These are phyloP conservation scores for Gossypium mustelinum DNA, from an alignment of 345 rosid species.

Conservation along the genomic window DNA sequence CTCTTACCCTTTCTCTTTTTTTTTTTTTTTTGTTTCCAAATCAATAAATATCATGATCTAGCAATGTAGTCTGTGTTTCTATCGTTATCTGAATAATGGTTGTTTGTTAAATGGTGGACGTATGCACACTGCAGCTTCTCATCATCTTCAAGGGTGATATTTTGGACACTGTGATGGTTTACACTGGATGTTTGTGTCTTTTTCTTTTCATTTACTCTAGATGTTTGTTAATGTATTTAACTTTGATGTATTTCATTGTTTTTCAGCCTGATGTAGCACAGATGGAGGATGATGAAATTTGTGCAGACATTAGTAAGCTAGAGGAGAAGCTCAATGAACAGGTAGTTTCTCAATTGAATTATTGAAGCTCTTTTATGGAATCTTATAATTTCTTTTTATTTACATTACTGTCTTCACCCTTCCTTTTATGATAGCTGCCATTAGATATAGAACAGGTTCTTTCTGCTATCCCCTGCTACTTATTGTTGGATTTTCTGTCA, in stretches of 20 bases:
- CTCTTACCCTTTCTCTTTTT: neutral
- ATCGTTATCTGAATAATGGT: neutral
- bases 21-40: neutral
- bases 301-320: slow-evolving; percentile 50
- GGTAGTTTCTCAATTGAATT: slow-evolving; percentile 46
- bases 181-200: slow-evolving; percentile 8
- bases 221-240: slow-evolving; percentile 1
- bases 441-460: neutral
- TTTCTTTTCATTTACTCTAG: neutral
- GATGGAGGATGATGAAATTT: slow-evolving; percentile 59
- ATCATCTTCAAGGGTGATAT: neutral
- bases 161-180: slow-evolving; percentile 10
- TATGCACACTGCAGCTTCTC: neutral
- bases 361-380: neutral
- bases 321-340: slow-evolving; percentile 57
- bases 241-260: slow-evolving; percentile 20
- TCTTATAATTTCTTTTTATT: neutral
- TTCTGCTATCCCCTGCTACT: neutral
- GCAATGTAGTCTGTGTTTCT: neutral
- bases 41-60: neutral
- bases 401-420: neutral
- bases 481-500: slow-evolving; percentile 16
- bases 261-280: slow-evolving; percentile 47
- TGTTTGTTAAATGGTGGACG: neutral
- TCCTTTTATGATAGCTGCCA: neutral